Percentiles rank a stretch among this genome's conserved stretches.
Evolutionary conservation across 2,329 filamentous ascomycete species (phyloP).

Genomic region (Penicillium sp.): DNA sequence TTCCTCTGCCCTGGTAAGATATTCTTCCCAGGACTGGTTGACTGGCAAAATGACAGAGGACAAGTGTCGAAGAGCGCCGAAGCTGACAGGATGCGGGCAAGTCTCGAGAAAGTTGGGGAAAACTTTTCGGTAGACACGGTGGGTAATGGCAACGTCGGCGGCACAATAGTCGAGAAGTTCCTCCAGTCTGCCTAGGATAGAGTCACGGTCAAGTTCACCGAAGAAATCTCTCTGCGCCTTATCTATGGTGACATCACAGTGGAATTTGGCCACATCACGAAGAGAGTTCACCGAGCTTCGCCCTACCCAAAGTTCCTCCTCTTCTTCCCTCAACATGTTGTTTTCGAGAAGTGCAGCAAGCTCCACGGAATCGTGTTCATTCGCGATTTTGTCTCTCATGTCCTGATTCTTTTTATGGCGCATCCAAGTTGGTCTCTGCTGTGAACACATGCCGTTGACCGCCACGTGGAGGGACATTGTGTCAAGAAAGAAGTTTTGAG

Average conservation of each 20-base stretch:
- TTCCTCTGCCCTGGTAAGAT: slow-evolving; percentile 78
- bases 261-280: slow-evolving; percentile 93
- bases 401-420: slow-evolving; percentile 91
- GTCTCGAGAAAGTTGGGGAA: slow-evolving; percentile 85
- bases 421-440: slow-evolving; percentile 95
- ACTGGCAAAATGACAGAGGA: slow-evolving; percentile 90
- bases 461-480: slow-evolving; percentile 98
- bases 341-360: slow-evolving; percentile 69
- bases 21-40: slow-evolving; percentile 81
- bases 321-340: slow-evolving; percentile 69
- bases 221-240: slow-evolving; percentile 86
- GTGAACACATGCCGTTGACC: slow-evolving; percentile 98
- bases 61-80: slow-evolving; percentile 89
- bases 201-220: slow-evolving; percentile 72
- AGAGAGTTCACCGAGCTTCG: slow-evolving; percentile 93
- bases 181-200: slow-evolving; percentile 70
- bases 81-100: slow-evolving; percentile 96
- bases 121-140: slow-evolving; percentile 89
- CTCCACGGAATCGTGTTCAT: slow-evolving; percentile 68
- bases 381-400: slow-evolving; percentile 73
- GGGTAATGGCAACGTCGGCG: slow-evolving; percentile 88
- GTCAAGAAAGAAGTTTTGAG: slow-evolving; percentile 83
- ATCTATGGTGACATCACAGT: slow-evolving; percentile 87
- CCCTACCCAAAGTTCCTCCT: slow-evolving; percentile 94
- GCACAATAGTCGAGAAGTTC: slow-evolving; percentile 91